These are phyloP conservation scores for Apiotrichum mycotoxinovorans DNA, from an alignment of 1,284 basidiomycete genomes.

Conservation along the genomic window DNA sequence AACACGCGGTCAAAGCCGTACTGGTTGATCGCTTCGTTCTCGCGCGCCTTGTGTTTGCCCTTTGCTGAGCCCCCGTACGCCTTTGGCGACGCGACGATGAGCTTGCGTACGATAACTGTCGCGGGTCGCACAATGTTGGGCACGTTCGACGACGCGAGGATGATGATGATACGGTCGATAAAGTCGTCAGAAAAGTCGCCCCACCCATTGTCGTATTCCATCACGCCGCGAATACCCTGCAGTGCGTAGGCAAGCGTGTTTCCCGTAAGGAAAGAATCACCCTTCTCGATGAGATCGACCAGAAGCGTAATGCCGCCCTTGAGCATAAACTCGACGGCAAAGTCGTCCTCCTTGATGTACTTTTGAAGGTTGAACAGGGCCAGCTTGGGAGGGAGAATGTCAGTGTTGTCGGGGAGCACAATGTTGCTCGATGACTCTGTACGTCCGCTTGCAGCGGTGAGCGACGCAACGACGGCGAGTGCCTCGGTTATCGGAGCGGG, in stretches of 20 bases:
- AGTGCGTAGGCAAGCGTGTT: slow-evolving; percentile 69
- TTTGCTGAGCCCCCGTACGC: slow-evolving; percentile 8
- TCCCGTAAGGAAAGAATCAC: slow-evolving; percentile 56
- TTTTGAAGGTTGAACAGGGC: slow-evolving; percentile 69
- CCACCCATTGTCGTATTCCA: slow-evolving; percentile 44
- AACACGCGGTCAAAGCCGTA: slow-evolving; percentile 82
- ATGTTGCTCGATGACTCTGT: slow-evolving; percentile 5
- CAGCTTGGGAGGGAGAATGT: slow-evolving; percentile 48
- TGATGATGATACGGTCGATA: slow-evolving; percentile 61
- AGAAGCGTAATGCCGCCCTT: slow-evolving; percentile 70
- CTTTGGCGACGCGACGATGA: slow-evolving; percentile 37
- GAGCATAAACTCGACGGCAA: slow-evolving; percentile 75
- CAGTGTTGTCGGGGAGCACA: slow-evolving; percentile 15
- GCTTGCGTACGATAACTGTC: slow-evolving; percentile 55
- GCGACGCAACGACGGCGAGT: slow-evolving; percentile 35
- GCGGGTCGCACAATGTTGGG: slow-evolving; percentile 95
- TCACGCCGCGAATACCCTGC: slow-evolving; percentile 37
- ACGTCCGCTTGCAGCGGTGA: slow-evolving; percentile 24
- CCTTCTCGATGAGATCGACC: slow-evolving; percentile 63
- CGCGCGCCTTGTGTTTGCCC: slow-evolving; percentile 19
- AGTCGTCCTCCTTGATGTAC: slow-evolving; percentile 84
- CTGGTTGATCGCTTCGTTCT: slow-evolving; percentile 43
- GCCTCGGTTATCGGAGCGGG: slow-evolving; percentile 42
- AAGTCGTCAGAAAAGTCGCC: slow-evolving; percentile 32
- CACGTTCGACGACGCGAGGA: slow-evolving; percentile 69